Percentiles rank a stretch among this genome's conserved stretches.
Conservation (phyloP, 2,329 filamentous ascomycete genomes). For the Colletotrichum simmondsii region DNA sequence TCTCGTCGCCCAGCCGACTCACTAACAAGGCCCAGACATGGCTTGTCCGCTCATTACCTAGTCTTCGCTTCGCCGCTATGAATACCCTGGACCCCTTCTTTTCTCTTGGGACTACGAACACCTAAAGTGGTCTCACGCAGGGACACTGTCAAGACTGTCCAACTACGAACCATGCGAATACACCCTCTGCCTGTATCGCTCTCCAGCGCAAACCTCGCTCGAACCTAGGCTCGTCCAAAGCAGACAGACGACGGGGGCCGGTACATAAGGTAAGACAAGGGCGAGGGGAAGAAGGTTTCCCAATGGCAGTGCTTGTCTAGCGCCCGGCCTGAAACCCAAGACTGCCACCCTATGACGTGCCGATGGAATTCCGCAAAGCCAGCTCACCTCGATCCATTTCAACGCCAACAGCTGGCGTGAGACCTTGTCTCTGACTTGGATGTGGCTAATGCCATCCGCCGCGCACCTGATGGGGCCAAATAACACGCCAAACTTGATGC, state of each 20-base stretch:
- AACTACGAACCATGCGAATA: not conserved
- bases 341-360: constrained; percentile 30
- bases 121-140: not conserved
- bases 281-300: not conserved
- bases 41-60: not conserved
- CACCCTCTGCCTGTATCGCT: not conserved
- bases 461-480: not conserved
- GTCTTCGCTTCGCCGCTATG: not conserved
- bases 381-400: constrained; percentile 1
- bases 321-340: constrained; percentile 27
- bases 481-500: constrained; percentile 4
- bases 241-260: not conserved
- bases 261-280: not conserved
- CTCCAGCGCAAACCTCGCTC: not conserved
- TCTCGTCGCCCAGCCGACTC: not conserved
- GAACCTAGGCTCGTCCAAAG: not conserved
- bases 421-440: constrained; percentile 15
- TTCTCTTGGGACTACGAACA: not conserved
- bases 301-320: constrained; percentile 17
- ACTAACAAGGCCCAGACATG: not conserved
- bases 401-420: constrained; percentile 3
- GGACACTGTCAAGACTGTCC: not conserved
- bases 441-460: constrained; percentile 1
- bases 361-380: constrained; percentile 1
- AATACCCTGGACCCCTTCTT: not conserved